Percentiles rank a stretch among this genome's conserved stretches.
Evolutionary conservation across 305 asterid species (phyloP).

Genomic region (Fraxinus sp.): DNA sequence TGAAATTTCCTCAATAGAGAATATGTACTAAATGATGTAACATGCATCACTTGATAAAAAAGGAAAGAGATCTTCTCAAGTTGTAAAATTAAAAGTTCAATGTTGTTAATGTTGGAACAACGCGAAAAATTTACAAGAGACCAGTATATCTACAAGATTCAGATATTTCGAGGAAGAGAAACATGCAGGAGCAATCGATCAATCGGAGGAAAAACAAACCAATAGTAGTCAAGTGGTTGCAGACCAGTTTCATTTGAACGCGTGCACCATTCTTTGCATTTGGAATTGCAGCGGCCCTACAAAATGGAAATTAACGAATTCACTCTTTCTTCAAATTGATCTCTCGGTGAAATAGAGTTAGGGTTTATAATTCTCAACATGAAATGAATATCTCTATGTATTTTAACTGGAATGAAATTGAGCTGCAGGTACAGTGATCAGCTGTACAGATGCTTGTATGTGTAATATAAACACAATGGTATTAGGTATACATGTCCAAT

Average conservation of each 20-base stretch:
- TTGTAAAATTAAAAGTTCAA: neutral
- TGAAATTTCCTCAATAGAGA: no score
- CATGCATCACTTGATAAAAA: neutral
- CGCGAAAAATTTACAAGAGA: constrained; percentile 8
- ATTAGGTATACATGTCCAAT: constrained; percentile 61
- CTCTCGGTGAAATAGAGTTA: no score
- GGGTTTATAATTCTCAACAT: neutral
- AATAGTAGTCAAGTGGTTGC: constrained; percentile 61
- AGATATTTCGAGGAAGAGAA: constrained; percentile 54
- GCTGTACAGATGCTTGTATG: constrained; percentile 55
- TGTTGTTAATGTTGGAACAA: neutral
- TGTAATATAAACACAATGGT: constrained; percentile 46
- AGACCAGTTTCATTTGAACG: constrained; percentile 78
- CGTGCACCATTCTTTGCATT: constrained; percentile 72
- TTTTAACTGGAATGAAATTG: neutral
- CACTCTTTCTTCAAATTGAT: neutral
- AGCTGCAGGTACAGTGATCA: constrained; percentile 65
- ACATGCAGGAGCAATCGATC: constrained; percentile 71
- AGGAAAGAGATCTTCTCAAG: neutral
- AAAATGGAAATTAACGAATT: constrained; percentile 1
- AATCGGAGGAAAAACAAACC: constrained; percentile 60
- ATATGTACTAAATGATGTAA: neutral
- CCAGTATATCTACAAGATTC: constrained; percentile 66
- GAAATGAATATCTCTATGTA: neutral
- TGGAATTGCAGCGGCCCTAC: constrained; percentile 79